Evolutionary conservation across 2,329 filamentous ascomycete genomes (phyloP), one percentile per base, ranked within the genome.

Genomic region (Aspergillus fijiensis): DNA sequence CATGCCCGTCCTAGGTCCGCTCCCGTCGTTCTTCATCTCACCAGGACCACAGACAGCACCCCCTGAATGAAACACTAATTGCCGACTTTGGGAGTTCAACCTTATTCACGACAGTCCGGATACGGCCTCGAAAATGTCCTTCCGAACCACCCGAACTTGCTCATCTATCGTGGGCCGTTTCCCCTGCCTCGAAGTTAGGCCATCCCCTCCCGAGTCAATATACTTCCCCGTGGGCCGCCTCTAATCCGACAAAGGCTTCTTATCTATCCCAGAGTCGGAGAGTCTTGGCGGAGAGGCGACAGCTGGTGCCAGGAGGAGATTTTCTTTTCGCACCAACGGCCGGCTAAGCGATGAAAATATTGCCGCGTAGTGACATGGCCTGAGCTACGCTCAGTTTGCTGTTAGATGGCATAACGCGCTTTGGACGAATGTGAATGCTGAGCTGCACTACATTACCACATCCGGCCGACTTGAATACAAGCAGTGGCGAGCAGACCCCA

Each of bases 271-370:
- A 27, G 25, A 65, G 64, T 60, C 74, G 75, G 47, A 64, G 66
- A 55, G 74, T 65, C 1, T 59, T 73, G 49, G 63, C 62, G n/a
- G 65, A 65, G 42, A 75, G 72, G 62, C 57, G 65, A 33, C 60
- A 68, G 31, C 27, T 74, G 39, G 33, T 42, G 25, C 69, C 65
- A 31, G 67, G 56, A 25, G 66, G 69, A 63, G 69, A 72, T 16
- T 55, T 73, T 19, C 19, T n/a, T 19, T 6, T 72, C 29, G 67
- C 63, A 7, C 53, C 65, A 7, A 68, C 61, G 25, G 67, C 69
- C 33, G 58, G 73, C 58, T 69, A 61, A 63, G 67, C 70, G 27
- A 67, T 73, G 60, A 62, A 3, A 29, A 9, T 0, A 29, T 29
- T 3, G 7, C 27, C 3, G 9, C 7, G 27, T 10, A 29, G 27